These are phyloP conservation scores for Cydonia oblonga DNA, from an alignment of 331 rosid genomes.

Conservation along the genomic window DNA sequence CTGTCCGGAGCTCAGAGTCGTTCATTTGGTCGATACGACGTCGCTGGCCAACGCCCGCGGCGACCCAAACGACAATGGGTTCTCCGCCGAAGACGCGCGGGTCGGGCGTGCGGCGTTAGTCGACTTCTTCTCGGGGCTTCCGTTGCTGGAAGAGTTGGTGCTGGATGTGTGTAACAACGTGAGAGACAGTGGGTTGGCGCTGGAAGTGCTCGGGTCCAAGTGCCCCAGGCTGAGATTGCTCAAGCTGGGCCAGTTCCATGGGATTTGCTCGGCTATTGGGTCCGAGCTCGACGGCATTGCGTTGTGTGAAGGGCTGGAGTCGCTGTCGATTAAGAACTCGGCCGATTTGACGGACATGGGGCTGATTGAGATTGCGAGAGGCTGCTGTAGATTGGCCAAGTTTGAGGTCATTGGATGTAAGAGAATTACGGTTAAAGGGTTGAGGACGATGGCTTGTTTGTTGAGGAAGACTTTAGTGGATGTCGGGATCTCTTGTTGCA, in stretches of 20 bases:
- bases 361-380: conserved; percentile 77
- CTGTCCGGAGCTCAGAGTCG: conserved; percentile 54
- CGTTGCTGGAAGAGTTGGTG: conserved; percentile 66
- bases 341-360: conserved; percentile 86
- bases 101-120: conserved; percentile 40
- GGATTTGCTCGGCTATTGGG: conserved; percentile 59
- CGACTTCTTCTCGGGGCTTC: conserved; percentile 62
- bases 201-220: conserved; percentile 52
- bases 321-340: conserved; percentile 51
- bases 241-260: conserved; percentile 69
- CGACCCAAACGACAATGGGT: conserved; percentile 41
- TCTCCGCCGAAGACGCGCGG: conserved; percentile 50
- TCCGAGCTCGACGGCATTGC: conserved; percentile 82
- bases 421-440: conserved; percentile 51
- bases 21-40: conserved; percentile 62
- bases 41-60: conserved; percentile 50
- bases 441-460: conserved; percentile 61
- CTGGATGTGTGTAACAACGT: conserved; percentile 78
- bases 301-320: conserved; percentile 56
- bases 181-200: conserved; percentile 51
- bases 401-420: conserved; percentile 68
- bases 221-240: conserved; percentile 59
- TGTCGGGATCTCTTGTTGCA: conserved; percentile 59
- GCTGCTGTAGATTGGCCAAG: conserved; percentile 50
- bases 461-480: conserved; percentile 44